phyloP scores from a whole-genome alignment of 257 asterid species.

The Primulina huaijiensis region DNA sequence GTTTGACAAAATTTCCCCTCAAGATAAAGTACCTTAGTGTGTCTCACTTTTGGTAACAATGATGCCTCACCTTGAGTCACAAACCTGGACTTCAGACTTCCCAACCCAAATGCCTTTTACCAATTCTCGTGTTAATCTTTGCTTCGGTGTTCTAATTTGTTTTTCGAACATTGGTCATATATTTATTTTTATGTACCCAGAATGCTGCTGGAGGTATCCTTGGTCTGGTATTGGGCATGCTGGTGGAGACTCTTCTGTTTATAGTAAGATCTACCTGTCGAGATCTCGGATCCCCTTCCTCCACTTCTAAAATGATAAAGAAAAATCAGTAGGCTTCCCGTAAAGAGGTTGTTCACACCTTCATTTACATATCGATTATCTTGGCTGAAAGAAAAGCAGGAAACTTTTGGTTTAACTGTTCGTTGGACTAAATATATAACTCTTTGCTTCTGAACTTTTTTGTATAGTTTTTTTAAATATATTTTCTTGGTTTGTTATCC shows the following conservation, averaged over 20 bases:
- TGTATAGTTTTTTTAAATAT: no score
- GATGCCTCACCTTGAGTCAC: background rate
- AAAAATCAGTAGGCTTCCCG: constrained; percentile 45
- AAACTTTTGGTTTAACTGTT: background rate
- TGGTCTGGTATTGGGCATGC: constrained; percentile 85
- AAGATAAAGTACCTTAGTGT: background rate
- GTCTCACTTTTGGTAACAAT: background rate
- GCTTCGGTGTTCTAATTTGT: background rate
- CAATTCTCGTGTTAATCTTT: background rate
- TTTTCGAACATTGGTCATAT: background rate
- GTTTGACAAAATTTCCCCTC: background rate
- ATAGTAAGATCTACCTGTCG: constrained; percentile 53
- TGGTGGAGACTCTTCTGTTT: constrained; percentile 83
- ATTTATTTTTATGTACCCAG: constrained; percentile 31
- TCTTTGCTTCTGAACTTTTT: no score
- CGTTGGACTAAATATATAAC: background rate
- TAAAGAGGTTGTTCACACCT: background rate
- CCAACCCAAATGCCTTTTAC: background rate
- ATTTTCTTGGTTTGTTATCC: no score
- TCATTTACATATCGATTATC: background rate
- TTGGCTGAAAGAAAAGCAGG: background rate
- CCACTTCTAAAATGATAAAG: constrained; percentile 41
- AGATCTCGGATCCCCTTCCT: constrained; percentile 33
- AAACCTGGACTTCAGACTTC: background rate
- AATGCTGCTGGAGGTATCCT: constrained; percentile 96